Evolutionary conservation across 2,329 filamentous ascomycete genomes (phyloP), one percentile per base, ranked within the genome.

Genomic region (Trichoderma asperellum): DNA sequence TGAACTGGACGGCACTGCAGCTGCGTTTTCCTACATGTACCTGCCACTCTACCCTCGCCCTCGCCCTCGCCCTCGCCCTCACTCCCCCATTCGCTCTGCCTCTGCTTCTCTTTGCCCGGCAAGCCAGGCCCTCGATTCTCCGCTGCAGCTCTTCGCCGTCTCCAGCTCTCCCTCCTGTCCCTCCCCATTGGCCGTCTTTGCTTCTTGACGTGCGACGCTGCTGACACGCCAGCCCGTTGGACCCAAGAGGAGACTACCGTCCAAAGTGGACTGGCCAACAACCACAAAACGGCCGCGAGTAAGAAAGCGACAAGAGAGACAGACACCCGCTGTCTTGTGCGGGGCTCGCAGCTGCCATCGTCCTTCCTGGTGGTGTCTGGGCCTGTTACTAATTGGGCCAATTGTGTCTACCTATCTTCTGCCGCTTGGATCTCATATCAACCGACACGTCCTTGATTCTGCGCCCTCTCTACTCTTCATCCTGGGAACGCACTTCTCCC

Each of bases 301-400:
- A 71, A 71, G 52, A 73, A 71, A 65, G 64, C 72, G 65, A 70
- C 68, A 70, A 71, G 64, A 73, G 70, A 74, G 72, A 74, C 73
- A 74, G 40, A 40, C 37, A 40, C 70, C 53, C 60, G 47, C 67
- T 60, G 70, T 69, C 71, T 56, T 60, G 71, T 71, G 73, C 68
- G 73, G 70, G 70, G 71, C 69, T 59, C 57, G 37, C 64, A 49
- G 52, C 69, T 68, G 57, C 62, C 57, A 62, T 61, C 63, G 52
- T 56, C 40, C 49, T 43, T 56, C 11, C 40, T 59, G 67, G 68
- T 67, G 56, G 65, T 61, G 56, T 43, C 56, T 40, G 11, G 27
- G 47, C 34, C 35, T 40, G 58, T 29, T 43, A 67, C 62, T 67
- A 70, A 60, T 70, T 70, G 68, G 37, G 60, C 43, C 37, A 24